These are phyloP conservation scores for Cyclotella atomus DNA, from an alignment of 108 stramenopile species.

Conservation along the genomic window DNA sequence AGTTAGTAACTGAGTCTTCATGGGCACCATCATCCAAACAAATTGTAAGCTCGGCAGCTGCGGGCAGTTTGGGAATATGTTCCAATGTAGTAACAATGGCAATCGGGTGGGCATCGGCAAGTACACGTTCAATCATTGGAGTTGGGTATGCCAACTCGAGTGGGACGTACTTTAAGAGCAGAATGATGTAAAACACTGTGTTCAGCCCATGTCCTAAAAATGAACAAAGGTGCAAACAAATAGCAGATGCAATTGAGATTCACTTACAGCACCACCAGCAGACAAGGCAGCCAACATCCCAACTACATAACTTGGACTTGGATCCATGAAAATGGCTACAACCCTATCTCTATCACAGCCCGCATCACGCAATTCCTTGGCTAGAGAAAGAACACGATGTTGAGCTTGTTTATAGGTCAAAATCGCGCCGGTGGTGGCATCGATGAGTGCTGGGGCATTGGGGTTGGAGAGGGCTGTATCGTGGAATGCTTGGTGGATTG, in stretches of 20 bases:
- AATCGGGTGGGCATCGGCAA: conserved; percentile 52
- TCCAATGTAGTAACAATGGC: conserved; percentile 38
- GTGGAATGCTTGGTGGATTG: conserved; percentile 26
- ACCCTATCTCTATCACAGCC: conserved; percentile 33
- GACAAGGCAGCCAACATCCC: conserved; percentile 67
- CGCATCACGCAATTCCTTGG: conserved; percentile 10
- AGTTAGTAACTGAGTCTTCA: conserved; percentile 28
- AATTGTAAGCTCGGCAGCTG: conserved; percentile 29
- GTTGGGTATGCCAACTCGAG: conserved; percentile 80
- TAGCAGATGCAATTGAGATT: not conserved
- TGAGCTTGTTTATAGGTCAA: conserved; percentile 15
- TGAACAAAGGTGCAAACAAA: not conserved
- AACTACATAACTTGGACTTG: conserved; percentile 63
- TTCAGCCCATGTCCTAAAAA: not conserved
- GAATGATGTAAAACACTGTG: not conserved
- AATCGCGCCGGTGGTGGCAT: conserved; percentile 3
- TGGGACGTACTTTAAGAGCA: conserved; percentile 67
- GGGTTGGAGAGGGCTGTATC: conserved; percentile 9
- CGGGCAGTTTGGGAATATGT: conserved; percentile 35
- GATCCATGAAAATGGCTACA: conserved; percentile 69
- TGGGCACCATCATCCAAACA: conserved; percentile 40
- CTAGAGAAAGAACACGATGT: conserved; percentile 4
- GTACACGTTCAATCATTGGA: conserved; percentile 60
- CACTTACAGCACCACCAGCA: conserved; percentile 57
- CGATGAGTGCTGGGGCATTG: conserved; percentile 15